Evolutionary conservation across 495 filamentous ascomycete species (phyloP), one percentile per base, ranked within the genome.

Genomic region (Cryomyces minteri): DNA sequence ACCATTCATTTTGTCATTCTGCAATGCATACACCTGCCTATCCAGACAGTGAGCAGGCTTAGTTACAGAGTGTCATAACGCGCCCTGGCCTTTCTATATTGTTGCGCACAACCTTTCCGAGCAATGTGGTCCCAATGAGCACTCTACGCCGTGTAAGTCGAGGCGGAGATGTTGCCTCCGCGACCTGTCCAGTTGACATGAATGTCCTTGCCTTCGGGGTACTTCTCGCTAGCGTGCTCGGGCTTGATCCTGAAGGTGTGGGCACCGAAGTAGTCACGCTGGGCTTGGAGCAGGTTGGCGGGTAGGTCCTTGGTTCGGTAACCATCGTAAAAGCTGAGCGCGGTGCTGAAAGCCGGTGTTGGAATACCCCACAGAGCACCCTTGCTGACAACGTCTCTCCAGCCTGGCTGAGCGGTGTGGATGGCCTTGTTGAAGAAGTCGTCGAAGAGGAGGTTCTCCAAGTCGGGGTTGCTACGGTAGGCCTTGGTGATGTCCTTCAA

Each of bases 101-200:
- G 18, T 25, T 25, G 18, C 18, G 2, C 18, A 25, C 18, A 25
- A 25, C 18, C 18, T 25, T 25, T 2, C 18, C 18, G 18, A 25
- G 18, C 18, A 25, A 25, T 25, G 1, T 25, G 18, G 18, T 25
- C 18, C 18, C 40, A 14, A 38, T 38, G 9, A 38, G 12, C 39
- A 11, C 25, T 38, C 80, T 88, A 98, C 73, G 82, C 90, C 63
- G 86, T 78, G 73, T 98, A 98, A 50, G 90, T 96, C 43, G 88
- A 94, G 53, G 90, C 90, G 44, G 84, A 90, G 43, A 96, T 84
- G 56, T 98, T 85, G 65, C 90, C 90, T 59, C 90, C 90, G 58
- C 90, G 77, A 46, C 90, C 92, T 52, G 90, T 98, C 90, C 92
- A 98, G 81, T 98, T 98, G 58, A 96, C 88, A 73, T 98, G 90